Percentiles rank a stretch among this genome's conserved stretches.
phyloP scores from a whole-genome alignment of 129 eudicot species.

The sunflower (Helianthus annuus) region HanXRQr2.0-SUNRISE NC_035439.2:142561189-142561688 shows the following conservation, averaged over 20 bases:
- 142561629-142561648: conserved; percentile 29
- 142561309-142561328: not conserved
- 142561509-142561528: conserved; percentile 28
- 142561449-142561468: not conserved
- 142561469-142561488: not conserved
- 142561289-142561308: conserved; percentile 13
- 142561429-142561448: conserved; percentile 14
- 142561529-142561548: conserved; percentile 7
- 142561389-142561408: not conserved
- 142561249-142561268: conserved; percentile 11
- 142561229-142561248: conserved; percentile 9
- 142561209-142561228: conserved; percentile 18
- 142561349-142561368: conserved; percentile 25
- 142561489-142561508: conserved; percentile 10
- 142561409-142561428: conserved; percentile 23
- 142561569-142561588: conserved; percentile 36
- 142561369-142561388: conserved; percentile 21
- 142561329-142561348: conserved; percentile 28
- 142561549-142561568: not conserved
- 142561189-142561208: conserved; percentile 10
- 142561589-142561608: conserved; percentile 33
- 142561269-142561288: not conserved
- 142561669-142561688: conserved; percentile 12
- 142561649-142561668: not conserved
- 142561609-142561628: conserved; percentile 38